Conservation (phyloP, 768 basidiomycete genomes). For the Pulveroboletus sp. region DNA sequence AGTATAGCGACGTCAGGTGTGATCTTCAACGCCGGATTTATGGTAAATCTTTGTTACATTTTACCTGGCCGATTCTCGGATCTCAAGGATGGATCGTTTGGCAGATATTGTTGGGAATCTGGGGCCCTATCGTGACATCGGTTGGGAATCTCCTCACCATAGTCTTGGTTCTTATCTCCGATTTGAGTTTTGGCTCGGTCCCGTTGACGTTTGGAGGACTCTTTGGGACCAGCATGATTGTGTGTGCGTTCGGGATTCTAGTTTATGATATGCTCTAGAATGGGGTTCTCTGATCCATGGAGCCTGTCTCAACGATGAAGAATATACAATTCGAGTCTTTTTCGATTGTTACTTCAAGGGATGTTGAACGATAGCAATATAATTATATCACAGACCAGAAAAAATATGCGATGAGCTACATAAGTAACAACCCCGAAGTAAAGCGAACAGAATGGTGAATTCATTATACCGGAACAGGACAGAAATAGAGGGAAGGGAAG, state of each 20-base stretch:
- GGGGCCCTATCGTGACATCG: constrained; percentile 85
- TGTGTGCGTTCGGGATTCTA: constrained; percentile 78
- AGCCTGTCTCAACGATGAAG: neutral
- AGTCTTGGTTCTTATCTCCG: constrained; percentile 78
- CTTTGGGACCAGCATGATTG: constrained; percentile 73
- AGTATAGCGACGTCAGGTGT: constrained; percentile 72
- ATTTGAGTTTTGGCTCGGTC: constrained; percentile 67
- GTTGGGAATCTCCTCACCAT: constrained; percentile 95
- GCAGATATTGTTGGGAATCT: constrained; percentile 75
- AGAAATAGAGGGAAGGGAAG: constrained; percentile 11
- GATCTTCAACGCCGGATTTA: constrained; percentile 79
- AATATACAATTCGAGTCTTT: neutral
- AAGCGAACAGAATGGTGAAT: constrained; percentile 16
- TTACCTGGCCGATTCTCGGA: neutral
- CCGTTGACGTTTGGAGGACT: constrained; percentile 69
- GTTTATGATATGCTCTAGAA: constrained; percentile 66
- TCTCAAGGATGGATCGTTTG: constrained; percentile 5
- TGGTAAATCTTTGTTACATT: constrained; percentile 46
- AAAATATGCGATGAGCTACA: constrained; percentile 32
- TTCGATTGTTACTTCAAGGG: neutral
- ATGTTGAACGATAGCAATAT: constrained; percentile 28
- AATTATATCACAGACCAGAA: constrained; percentile 41
- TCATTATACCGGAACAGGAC: constrained; percentile 16
- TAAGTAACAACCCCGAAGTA: constrained; percentile 30
- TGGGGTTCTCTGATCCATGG: neutral